Conservation (phyloP, 352 stramenopile species). For the Pythium aquatile region DNA sequence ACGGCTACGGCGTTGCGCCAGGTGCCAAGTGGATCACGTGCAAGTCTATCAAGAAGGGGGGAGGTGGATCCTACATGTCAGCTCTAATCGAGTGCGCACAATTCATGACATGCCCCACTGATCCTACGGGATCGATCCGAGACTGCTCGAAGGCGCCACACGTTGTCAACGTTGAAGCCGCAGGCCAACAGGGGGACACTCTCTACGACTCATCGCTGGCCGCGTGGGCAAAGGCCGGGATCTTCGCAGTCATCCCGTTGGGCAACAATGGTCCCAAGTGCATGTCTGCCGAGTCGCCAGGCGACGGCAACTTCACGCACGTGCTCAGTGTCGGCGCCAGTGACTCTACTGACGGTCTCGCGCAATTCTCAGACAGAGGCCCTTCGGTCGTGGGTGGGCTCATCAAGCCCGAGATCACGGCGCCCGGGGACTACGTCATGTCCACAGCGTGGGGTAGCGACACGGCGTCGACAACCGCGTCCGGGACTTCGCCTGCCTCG, state of each 20-base stretch:
- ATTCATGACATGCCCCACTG: conserved; percentile 34
- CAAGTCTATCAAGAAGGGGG: background rate
- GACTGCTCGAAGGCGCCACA: conserved; percentile 11
- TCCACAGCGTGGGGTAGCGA: background rate
- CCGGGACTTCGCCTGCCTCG: background rate
- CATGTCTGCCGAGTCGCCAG: background rate
- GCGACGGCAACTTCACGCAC: background rate
- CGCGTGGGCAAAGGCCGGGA: background rate
- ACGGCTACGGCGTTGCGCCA: conserved; percentile 18
- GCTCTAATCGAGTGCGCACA: conserved; percentile 27
- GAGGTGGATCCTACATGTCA: conserved; percentile 13
- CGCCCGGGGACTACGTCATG: background rate
- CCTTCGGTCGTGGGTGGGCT: background rate
- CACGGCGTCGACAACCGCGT: background rate
- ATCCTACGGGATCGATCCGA: conserved; percentile 2
- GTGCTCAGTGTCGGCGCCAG: background rate
- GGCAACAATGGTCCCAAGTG: background rate
- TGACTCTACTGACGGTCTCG: background rate
- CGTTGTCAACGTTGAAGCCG: background rate
- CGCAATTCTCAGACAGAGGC: background rate
- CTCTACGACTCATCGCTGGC: background rate
- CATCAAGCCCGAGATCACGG: background rate
- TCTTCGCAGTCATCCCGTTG: background rate
- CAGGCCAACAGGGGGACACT: background rate
- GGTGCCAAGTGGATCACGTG: conserved; percentile 18